Conservation (phyloP, 169 alveolate genomes). For the Cryptosporidium tyzzeri region DNA sequence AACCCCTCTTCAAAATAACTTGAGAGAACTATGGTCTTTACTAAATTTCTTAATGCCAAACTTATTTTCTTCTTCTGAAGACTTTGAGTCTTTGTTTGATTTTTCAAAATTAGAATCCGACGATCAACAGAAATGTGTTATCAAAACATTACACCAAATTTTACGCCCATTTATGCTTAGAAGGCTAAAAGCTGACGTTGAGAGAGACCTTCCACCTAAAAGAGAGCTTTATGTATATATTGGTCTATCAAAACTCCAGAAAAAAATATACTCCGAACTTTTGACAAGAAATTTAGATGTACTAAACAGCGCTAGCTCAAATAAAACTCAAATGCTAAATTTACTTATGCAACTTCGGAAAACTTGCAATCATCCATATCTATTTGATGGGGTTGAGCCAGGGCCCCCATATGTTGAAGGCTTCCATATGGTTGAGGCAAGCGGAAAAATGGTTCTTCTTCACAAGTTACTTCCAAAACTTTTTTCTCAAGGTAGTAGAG, state of each 20-base stretch:
- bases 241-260: slow-evolving; percentile 86
- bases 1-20: slow-evolving; percentile 91
- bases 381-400: slow-evolving; percentile 82
- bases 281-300: slow-evolving; percentile 82
- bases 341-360: slow-evolving; percentile 90
- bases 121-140: slow-evolving; percentile 85
- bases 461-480: slow-evolving; percentile 89
- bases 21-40: slow-evolving; percentile 91
- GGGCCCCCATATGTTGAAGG: slow-evolving; percentile 82
- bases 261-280: slow-evolving; percentile 86
- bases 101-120: slow-evolving; percentile 86
- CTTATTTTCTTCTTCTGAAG: slow-evolving; percentile 87
- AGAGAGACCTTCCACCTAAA: slow-evolving; percentile 89
- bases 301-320: slow-evolving; percentile 82
- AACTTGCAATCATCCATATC: slow-evolving; percentile 89
- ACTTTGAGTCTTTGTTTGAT: slow-evolving; percentile 89
- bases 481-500: slow-evolving; percentile 87
- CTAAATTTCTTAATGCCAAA: slow-evolving; percentile 90
- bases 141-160: slow-evolving; percentile 85
- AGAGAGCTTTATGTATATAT: slow-evolving; percentile 88
- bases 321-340: slow-evolving; percentile 85
- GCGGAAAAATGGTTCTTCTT: slow-evolving; percentile 90
- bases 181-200: slow-evolving; percentile 91
- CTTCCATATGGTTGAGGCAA: slow-evolving; percentile 84
- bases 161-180: slow-evolving; percentile 90